phyloP scores from a whole-genome alignment of 257 asterid species.

The Perilla frutescens region DNA sequence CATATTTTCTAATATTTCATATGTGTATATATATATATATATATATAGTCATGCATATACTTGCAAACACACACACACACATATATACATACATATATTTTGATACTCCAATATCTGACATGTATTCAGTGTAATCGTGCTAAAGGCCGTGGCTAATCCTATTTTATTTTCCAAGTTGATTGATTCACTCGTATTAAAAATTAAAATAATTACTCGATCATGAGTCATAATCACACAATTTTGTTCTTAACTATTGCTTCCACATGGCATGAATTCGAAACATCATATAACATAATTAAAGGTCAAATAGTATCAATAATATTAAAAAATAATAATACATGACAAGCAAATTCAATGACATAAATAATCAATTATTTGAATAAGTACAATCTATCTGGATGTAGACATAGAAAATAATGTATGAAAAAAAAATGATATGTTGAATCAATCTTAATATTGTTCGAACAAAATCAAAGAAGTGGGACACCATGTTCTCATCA shows the following conservation, averaged over 20 bases:
- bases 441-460: constrained; percentile 33
- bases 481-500: constrained; percentile 40
- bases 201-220: too few relatives aligned
- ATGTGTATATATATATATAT: too few relatives aligned
- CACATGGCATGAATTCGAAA: constrained; percentile 24
- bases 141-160: too few relatives aligned
- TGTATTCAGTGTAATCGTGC: too few relatives aligned
- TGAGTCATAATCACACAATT: too few relatives aligned
- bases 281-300: not conserved
- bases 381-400: constrained; percentile 32
- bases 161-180: too few relatives aligned
- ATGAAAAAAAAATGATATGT: not conserved
- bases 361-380: constrained; percentile 25
- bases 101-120: too few relatives aligned
- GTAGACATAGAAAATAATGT: constrained; percentile 22
- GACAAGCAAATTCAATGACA: constrained; percentile 28
- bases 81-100: too few relatives aligned
- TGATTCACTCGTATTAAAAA: too few relatives aligned
- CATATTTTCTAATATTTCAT: too few relatives aligned
- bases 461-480: constrained; percentile 41
- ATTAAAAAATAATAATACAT: not conserved
- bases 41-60: too few relatives aligned
- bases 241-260: not conserved
- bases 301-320: constrained; percentile 19
- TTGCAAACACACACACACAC: too few relatives aligned